Evolutionary conservation across 2,329 filamentous ascomycete species (phyloP).

Genomic region (Dactylellina cionopaga): DNA sequence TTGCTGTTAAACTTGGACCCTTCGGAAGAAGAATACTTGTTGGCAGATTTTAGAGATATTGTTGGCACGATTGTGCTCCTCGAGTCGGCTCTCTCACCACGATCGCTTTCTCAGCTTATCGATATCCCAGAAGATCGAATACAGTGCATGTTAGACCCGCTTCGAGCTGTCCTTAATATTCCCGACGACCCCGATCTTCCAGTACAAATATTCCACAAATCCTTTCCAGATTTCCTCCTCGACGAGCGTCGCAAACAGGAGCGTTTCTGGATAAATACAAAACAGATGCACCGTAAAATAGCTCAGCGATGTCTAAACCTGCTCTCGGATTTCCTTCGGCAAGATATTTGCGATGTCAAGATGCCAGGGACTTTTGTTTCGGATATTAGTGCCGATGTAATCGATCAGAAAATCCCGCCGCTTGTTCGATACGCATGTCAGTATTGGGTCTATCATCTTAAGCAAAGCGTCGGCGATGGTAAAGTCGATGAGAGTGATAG

Average conservation of each 20-base stretch:
- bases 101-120: background rate
- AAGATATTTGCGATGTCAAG: conserved; percentile 58
- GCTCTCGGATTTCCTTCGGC: conserved; percentile 57
- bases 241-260: background rate
- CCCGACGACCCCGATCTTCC: background rate
- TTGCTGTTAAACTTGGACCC: background rate
- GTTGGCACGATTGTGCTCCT: conserved; percentile 18
- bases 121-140: background rate
- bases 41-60: conserved; percentile 6
- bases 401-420: conserved; percentile 58
- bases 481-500: conserved; percentile 35
- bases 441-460: conserved; percentile 60
- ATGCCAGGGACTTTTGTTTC: conserved; percentile 32
- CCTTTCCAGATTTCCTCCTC: conserved; percentile 33
- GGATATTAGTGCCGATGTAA: conserved; percentile 45
- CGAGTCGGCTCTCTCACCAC: background rate
- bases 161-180: conserved; percentile 11
- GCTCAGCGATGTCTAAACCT: conserved; percentile 57
- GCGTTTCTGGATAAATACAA: conserved; percentile 25
- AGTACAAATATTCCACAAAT: conserved; percentile 14
- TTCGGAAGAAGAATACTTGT: background rate
- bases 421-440: conserved; percentile 60
- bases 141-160: background rate
- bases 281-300: conserved; percentile 2
- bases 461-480: conserved; percentile 56